Conservation (phyloP, 192 early-diverging fungal species). For the Rhizophagus clarus region DNA sequence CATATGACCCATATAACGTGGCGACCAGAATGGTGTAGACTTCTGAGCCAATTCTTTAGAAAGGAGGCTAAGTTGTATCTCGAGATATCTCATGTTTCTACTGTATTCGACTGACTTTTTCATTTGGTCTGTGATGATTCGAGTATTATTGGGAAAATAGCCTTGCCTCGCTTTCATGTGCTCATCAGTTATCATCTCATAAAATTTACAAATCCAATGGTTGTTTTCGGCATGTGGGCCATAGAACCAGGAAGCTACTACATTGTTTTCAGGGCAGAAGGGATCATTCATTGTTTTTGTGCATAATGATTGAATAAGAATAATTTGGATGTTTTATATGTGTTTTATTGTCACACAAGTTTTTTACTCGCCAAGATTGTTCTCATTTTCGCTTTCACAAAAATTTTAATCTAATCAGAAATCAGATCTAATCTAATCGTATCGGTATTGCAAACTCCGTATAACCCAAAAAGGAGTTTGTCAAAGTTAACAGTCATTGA, state of each 20-base stretch:
- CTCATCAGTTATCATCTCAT: background rate
- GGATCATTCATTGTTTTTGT: background rate
- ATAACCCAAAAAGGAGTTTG: too few relatives aligned
- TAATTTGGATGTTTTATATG: too few relatives aligned
- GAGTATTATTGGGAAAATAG: background rate
- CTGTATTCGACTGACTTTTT: background rate
- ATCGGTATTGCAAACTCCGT: too few relatives aligned
- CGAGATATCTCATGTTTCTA: background rate
- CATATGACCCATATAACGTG: background rate
- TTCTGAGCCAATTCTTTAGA: background rate
- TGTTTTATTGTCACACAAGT: too few relatives aligned
- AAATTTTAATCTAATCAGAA: too few relatives aligned
- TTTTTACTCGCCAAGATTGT: too few relatives aligned
- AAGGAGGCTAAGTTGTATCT: background rate
- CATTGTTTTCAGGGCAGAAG: background rate
- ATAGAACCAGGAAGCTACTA: background rate
- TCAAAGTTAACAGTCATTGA: too few relatives aligned
- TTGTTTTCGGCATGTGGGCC: background rate
- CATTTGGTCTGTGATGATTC: background rate
- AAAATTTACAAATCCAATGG: background rate
- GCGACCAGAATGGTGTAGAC: background rate
- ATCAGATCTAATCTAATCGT: too few relatives aligned
- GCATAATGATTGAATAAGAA: too few relatives aligned
- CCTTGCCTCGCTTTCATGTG: background rate
- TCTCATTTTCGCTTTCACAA: too few relatives aligned